These are phyloP conservation scores for Zygosaccharomyces pseudobailii DNA, from an alignment of 1,139 yeast genomes.

Conservation along the genomic window DNA sequence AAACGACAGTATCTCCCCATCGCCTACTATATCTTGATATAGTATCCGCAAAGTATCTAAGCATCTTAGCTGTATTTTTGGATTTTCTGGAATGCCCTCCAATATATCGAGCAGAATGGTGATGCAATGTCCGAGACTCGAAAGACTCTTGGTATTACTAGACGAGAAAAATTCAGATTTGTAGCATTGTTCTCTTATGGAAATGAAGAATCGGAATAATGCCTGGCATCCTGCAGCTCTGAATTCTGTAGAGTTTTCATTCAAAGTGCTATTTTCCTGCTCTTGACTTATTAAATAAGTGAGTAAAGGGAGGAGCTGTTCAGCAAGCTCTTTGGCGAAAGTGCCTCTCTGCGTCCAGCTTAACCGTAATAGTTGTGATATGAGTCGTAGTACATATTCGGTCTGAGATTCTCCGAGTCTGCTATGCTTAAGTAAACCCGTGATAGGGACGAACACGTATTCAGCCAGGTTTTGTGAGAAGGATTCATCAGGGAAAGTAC, in stretches of 20 bases:
- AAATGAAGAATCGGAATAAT: slow-evolving; percentile 19
- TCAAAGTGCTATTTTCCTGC: slow-evolving; percentile 19
- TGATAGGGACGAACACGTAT: slow-evolving; percentile 57
- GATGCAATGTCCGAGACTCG: slow-evolving; percentile 46
- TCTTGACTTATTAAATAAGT: slow-evolving; percentile 40
- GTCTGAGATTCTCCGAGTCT: slow-evolving; percentile 42
- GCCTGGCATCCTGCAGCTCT: slow-evolving; percentile 42
- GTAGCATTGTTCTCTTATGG: slow-evolving; percentile 28
- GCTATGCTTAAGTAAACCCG: slow-evolving; percentile 45
- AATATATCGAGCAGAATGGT: slow-evolving; percentile 42
- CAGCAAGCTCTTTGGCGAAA: slow-evolving; percentile 40
- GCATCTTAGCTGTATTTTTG: slow-evolving; percentile 36
- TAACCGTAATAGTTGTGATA: slow-evolving; percentile 39
- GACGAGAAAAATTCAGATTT: slow-evolving; percentile 35
- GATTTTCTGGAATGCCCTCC: slow-evolving; percentile 23
- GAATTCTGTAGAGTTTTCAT: slow-evolving; percentile 38
- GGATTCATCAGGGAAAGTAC: slow-evolving; percentile 11
- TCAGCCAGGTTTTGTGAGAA: slow-evolving; percentile 48
- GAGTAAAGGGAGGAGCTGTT: slow-evolving; percentile 47
- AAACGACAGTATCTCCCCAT: slow-evolving; percentile 50
- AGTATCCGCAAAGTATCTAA: slow-evolving; percentile 37
- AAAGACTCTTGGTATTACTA: slow-evolving; percentile 28
- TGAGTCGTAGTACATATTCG: slow-evolving; percentile 41
- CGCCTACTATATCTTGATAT: slow-evolving; percentile 35
- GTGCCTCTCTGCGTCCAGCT: slow-evolving; percentile 45